These are phyloP conservation scores for Fusarium tuaranense DNA, from an alignment of 2,329 filamentous ascomycete species.

Conservation along the genomic window DNA sequence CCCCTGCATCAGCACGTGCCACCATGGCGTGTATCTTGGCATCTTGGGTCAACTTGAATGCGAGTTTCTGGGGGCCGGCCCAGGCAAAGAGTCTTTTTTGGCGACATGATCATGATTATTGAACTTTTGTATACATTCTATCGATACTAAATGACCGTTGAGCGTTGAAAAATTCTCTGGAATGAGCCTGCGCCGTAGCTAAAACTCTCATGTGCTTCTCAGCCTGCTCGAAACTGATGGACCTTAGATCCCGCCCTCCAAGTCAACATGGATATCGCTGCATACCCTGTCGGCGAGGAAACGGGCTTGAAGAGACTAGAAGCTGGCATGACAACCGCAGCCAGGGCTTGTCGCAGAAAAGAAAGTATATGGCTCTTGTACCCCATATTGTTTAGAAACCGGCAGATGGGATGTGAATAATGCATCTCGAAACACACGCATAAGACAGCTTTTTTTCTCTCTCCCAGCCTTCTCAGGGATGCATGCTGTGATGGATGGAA, in stretches of 20 bases:
- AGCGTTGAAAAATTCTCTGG: neutral
- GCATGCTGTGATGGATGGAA: neutral
- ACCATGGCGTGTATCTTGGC: constrained; percentile 30
- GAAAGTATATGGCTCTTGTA: neutral
- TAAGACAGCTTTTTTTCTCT: neutral
- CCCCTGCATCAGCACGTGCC: constrained; percentile 46
- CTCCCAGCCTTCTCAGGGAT: neutral
- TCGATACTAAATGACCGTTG: neutral
- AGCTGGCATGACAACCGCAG: constrained; percentile 11
- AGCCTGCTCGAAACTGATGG: neutral
- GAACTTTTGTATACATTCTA: neutral
- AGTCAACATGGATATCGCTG: constrained; percentile 23
- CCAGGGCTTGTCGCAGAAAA: constrained; percentile 8
- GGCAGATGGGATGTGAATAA: neutral
- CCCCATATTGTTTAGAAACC: neutral
- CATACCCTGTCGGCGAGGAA: constrained; percentile 36
- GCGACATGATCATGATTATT: neutral
- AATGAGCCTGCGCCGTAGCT: neutral
- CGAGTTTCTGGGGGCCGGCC: constrained; percentile 6
- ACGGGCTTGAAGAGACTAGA: constrained; percentile 19
- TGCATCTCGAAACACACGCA: neutral
- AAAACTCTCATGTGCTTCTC: neutral
- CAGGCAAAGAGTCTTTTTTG: neutral
- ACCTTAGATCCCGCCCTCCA: neutral
- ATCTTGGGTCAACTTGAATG: constrained; percentile 1